phyloP scores from a whole-genome alignment of 331 rosid species.

The Rhamnella rubrinervis region DNA sequence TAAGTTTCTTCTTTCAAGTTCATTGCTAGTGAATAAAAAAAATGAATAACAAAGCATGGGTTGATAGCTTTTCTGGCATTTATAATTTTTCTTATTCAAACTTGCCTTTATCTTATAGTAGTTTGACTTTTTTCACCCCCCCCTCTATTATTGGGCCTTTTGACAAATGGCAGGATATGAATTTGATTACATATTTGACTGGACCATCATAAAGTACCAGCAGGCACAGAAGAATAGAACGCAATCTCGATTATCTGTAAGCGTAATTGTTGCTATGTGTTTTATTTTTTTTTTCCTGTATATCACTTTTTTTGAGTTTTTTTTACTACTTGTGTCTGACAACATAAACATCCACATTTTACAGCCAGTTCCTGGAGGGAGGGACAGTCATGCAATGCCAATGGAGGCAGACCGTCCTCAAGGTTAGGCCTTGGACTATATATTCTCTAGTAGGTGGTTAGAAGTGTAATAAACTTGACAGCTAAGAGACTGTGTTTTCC shows the following conservation, averaged over 20 bases:
- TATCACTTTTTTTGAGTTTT: not conserved
- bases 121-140: not conserved
- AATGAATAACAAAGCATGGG: not conserved
- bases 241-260: constrained; percentile 56
- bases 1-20: no score
- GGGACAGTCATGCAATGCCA: constrained; percentile 53
- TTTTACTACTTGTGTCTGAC: constrained; percentile 22
- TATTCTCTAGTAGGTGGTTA: not conserved
- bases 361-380: constrained; percentile 63
- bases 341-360: constrained; percentile 25
- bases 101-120: not conserved
- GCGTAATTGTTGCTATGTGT: constrained; percentile 29
- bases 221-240: constrained; percentile 74
- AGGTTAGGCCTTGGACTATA: constrained; percentile 43
- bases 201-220: constrained; percentile 88
- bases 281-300: not conserved
- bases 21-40: no score
- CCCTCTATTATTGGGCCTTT: not conserved
- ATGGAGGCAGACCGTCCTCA: constrained; percentile 53
- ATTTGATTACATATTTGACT: constrained; percentile 81
- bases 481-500: no score
- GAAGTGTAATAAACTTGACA: no score
- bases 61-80: not conserved
- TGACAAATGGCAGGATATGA: constrained; percentile 63
- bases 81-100: not conserved